Evolutionary conservation across 352 stramenopile species (phyloP).

Genomic region (Pythium guiyangense): DNA sequence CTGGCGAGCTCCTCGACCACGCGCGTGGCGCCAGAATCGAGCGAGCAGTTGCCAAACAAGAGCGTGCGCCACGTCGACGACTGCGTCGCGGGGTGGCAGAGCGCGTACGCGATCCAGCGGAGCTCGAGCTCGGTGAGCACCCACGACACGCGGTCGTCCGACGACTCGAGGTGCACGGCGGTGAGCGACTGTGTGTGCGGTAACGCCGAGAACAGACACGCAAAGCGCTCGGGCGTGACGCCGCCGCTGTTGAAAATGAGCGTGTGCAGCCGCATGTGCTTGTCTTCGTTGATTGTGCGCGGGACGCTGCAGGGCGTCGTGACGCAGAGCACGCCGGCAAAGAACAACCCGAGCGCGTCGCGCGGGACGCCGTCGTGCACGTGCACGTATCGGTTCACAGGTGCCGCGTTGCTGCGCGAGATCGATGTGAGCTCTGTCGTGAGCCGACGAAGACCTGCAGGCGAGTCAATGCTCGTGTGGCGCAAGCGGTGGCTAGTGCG

Average conservation of each 20-base stretch:
- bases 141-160: constrained; percentile 30
- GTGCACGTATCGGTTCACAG: not conserved
- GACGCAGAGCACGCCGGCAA: not conserved
- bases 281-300: not conserved
- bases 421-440: not conserved
- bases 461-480: no score
- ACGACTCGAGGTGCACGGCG: constrained; percentile 23
- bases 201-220: not conserved
- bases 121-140: constrained; percentile 25
- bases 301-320: not conserved
- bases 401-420: no score
- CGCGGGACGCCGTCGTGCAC: not conserved
- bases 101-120: not conserved
- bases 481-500: no score
- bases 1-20: not conserved
- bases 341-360: not conserved
- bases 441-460: no score
- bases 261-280: not conserved
- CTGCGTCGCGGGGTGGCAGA: not conserved
- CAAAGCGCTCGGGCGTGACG: not conserved
- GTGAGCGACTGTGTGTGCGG: constrained; percentile 6
- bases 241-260: not conserved
- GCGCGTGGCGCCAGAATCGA: no score
- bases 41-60: no score
- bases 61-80: no score